Evolutionary conservation across 2,329 filamentous ascomycete genomes (phyloP), one percentile per base, ranked within the genome.

Genomic region (Penicillium psychrosexuale): DNA sequence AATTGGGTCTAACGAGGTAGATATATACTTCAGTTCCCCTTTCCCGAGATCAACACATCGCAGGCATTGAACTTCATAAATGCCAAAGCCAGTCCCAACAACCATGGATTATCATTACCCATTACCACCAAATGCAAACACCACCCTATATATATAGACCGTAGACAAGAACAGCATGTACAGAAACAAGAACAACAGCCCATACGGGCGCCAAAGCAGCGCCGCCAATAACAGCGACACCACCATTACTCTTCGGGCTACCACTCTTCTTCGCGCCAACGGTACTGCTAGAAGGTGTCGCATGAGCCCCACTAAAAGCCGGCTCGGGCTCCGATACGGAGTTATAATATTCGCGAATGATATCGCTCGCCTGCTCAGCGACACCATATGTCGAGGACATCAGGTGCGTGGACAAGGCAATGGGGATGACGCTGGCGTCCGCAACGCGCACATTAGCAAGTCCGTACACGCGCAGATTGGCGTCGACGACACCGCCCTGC

Each of bases 301-400:
- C 5, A 19, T 8, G 28, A 8, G 51, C 34, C 5, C 24, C 15
- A 13, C 44, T 36, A 6, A 53, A 36, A 12, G 51, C 51, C 2
- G 37, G n/a, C 19, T 22, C 12, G 4, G 36, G 22, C 8, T 13
- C 8, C 1, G 44, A 13, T 5, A 30, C 13, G n/a, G 12, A 15
- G 6, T 48, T 39, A n/a, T 53, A 28, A 13, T 42, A 48, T n/a
- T 22, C 5, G 19, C 37, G 51, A 48, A 53, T 53, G 22, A 53
- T 53, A 15, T 39, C 38, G n/a, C 51, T 53, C 5, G 51, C 51
- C 28, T 48, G 64, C 47, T 72, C 70, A 3, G 70, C 69, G 11
- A 72, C 31, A 0, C 69, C 70, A 34, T 72, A 72, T 12, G 70
- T 72, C 13, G 68, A 69, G 5, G 63, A 52, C 69, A 72, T 72